Evolutionary conservation across 768 basidiomycete species (phyloP), one percentile per base, ranked within the genome.

Genomic region (Ephemerocybe angulata): DNA sequence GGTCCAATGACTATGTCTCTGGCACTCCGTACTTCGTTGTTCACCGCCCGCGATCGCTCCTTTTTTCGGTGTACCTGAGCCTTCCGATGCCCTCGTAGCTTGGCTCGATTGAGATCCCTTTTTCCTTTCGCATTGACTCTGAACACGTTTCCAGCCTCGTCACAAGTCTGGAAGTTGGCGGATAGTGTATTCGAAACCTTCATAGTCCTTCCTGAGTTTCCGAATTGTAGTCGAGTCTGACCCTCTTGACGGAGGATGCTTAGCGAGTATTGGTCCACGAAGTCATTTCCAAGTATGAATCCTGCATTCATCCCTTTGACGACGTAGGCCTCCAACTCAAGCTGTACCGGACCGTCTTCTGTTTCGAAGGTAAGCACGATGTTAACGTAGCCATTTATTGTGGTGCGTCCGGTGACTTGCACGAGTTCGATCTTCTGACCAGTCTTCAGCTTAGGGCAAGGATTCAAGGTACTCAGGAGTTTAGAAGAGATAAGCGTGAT

Each of bases 401-500:
- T 49, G 10, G 62, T 56, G 1, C 51, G 61, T 0, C 68, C 69
- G 0, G 72, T 72, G 1, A 73, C 65, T 58, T 73, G 71, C 11
- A 69, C 57, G 0, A 74, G 53, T 13, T 64, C 64, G 4, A 74
- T 62, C 22, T 59, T 53, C 37, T 69, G 68, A 1, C 72, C 72
- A 0, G 29, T 58, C 29, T 57, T 57, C 0, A 65, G 11, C 40
- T 62, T 62, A 1, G 66, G 65, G 10, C 3, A 65, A 22, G 6
- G 25, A 19, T 0, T 65, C 31, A 0, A 44, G 41, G 13, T 57
- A 40, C 17, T 56, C 38, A 7, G 71, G 70, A 52, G 3, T 72
- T 72, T 17, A 72, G 73, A 50, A 72, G 68, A 4, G 72, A 67
- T 30, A 71, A 67, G 0, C 67, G 68, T 43, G 72, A 72, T 2